These are phyloP conservation scores for Jaltomata sinuosa DNA, from an alignment of 257 asterid species.

Conservation along the genomic window DNA sequence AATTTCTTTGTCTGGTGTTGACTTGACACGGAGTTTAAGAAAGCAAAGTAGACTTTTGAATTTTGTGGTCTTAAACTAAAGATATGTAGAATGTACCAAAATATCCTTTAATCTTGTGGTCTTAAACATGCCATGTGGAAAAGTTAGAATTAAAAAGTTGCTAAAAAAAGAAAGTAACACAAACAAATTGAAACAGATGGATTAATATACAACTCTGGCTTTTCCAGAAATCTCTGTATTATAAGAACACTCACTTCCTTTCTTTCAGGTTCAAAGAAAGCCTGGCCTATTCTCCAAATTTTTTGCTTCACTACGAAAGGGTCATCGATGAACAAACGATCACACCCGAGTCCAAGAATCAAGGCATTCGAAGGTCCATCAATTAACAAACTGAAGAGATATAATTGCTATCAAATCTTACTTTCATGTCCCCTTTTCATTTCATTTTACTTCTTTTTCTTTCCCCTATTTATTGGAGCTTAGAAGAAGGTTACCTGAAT, in stretches of 20 bases:
- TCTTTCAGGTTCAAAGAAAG: conserved; percentile 18
- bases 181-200: neutral
- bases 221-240: no score
- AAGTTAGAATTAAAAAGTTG: neutral
- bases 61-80: neutral
- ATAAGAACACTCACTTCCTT: neutral
- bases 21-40: neutral
- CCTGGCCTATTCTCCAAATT: conserved; percentile 12
- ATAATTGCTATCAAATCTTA: neutral
- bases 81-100: neutral
- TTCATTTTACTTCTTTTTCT: neutral
- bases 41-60: neutral
- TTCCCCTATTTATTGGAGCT: neutral
- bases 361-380: neutral
- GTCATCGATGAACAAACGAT: neutral
- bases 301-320: conserved; percentile 5
- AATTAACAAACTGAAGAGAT: neutral
- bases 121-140: neutral
- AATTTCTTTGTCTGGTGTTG: neutral
- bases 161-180: neutral
- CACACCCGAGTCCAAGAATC: neutral
- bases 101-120: neutral
- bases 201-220: neutral
- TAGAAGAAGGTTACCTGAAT: neutral
- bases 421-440: neutral